These are phyloP conservation scores for Castanea crenata DNA, from an alignment of 306 rosid species.

Conservation along the genomic window DNA sequence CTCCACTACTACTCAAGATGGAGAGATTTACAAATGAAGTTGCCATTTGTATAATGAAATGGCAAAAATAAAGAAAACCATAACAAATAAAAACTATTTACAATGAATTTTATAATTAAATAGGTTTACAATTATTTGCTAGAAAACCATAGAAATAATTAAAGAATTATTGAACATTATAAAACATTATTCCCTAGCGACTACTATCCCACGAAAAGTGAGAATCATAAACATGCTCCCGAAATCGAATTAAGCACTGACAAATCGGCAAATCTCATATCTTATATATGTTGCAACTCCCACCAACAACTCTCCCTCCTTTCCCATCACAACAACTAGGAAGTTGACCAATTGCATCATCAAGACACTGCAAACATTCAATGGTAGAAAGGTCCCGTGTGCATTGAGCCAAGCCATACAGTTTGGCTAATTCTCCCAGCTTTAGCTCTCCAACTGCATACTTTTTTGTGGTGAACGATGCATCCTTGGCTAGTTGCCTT, in stretches of 20 bases:
- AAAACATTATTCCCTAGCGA: too few species aligned
- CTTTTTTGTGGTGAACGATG: neutral
- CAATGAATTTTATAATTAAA: too few species aligned
- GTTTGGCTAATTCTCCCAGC: neutral
- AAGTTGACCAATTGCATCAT: neutral
- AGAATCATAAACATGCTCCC: too few species aligned
- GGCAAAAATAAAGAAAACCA: too few species aligned
- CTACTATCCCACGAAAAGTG: too few species aligned
- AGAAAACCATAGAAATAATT: too few species aligned
- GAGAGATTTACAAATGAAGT: too few species aligned
- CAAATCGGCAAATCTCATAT: neutral
- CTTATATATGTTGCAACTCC: neutral
- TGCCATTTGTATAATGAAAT: too few species aligned
- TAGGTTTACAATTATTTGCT: too few species aligned
- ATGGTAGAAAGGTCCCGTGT: neutral
- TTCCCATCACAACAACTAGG: neutral
- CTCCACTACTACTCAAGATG: too few species aligned
- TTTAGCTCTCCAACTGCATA: neutral
- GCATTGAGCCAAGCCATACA: conserved; percentile 2
- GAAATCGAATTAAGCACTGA: neutral
- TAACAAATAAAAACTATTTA: too few species aligned
- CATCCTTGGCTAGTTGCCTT: neutral
- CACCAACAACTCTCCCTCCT: neutral
- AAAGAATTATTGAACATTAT: too few species aligned
- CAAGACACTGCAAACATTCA: conserved; percentile 1